Base-by-base conservation (phyloP, 2,329 filamentous ascomycete genomes). In the Immersiporthe knoxdaviesiana region DNA sequence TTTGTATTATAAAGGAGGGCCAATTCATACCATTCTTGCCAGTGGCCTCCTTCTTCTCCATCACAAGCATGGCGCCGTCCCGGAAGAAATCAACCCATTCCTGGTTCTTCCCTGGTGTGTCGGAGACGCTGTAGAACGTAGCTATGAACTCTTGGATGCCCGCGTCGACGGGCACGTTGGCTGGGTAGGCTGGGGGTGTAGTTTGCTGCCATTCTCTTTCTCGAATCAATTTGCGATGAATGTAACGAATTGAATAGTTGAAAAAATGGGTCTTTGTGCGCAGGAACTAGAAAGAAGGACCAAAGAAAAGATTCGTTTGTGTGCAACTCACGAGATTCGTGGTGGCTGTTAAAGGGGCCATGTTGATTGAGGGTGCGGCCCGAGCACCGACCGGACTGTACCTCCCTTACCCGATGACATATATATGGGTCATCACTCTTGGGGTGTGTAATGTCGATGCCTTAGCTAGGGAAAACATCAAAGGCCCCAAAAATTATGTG, bases 71-170 rank as follows among this genome's bases (percentile, higher is more conserved):
- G n/a, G 83, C 83, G 62, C 81, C 81, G 3, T 80, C 73, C 1
- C 74, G 74, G 73, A 84, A 85, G 52, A 75, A 79, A 41, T 75
- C 74, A 21, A 82, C 74, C 84, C 84, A 85, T 56, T 80, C 77
- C 67, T 82, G 79, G 62, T 83, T 79, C 70, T 75, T 74, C n/a
- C 78, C 77, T 3, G 75, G 74, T 32, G 78, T 79, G 72, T 85
- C 84, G 32, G 83, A 85, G 16, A 78, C 73, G 3, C 74, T 76
- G 74, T 82, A 85, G 73, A 85, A 85, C 41, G 76, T 75, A 67
- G 78, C 77, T 69, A 84, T 78, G 63, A 84, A 84, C 4, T 72
- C 41, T 68, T 75, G 75, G 44, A 79, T 63, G 39, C 67, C 67
- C 24, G 61, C 54, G 52, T 74, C 72, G 5, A 68, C 44, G n/a